Conservation (phyloP, 768 basidiomycete genomes). For the Suillus bovinus region DNA sequence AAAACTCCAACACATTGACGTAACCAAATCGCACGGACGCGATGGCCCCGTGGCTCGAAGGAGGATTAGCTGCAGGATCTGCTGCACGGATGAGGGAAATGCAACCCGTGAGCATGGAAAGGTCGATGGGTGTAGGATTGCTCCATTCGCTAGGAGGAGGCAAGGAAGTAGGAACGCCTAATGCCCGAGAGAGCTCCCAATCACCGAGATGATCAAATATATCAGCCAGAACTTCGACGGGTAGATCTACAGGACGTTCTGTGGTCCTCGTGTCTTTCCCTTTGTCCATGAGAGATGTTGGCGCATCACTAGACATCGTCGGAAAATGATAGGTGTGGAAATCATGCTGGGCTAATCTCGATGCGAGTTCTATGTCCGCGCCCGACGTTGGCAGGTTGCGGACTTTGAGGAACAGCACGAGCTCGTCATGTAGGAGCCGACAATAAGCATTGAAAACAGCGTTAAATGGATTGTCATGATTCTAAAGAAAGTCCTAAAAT, state of each 20-base stretch:
- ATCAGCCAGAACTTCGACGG: constrained; percentile 73
- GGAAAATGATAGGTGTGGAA: constrained; percentile 68
- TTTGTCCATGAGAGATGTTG: constrained; percentile 21
- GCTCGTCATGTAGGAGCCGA: constrained; percentile 64
- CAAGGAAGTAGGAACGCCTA: constrained; percentile 72
- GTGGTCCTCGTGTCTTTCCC: constrained; percentile 30
- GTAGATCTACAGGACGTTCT: constrained; percentile 57
- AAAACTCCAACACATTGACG: constrained; percentile 71
- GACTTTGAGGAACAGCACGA: constrained; percentile 73
- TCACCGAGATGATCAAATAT: constrained; percentile 79
- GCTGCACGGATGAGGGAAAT: constrained; percentile 60
- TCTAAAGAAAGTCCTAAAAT: constrained; percentile 22
- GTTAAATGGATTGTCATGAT: constrained; percentile 29
- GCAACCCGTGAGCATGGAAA: constrained; percentile 68
- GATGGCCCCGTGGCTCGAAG: constrained; percentile 70
- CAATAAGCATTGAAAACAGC: constrained; percentile 70
- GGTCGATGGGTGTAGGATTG: constrained; percentile 66
- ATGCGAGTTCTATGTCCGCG: constrained; percentile 62
- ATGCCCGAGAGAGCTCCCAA: constrained; percentile 82
- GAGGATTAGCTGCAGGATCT: constrained; percentile 53
- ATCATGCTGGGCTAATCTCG: constrained; percentile 74
- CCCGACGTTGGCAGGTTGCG: constrained; percentile 70
- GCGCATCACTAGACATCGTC: constrained; percentile 30
- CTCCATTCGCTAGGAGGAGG: constrained; percentile 69
- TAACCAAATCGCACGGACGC: constrained; percentile 73